phyloP scores from a whole-genome alignment of 345 rosid genomes.

The Citrus maxima region DNA sequence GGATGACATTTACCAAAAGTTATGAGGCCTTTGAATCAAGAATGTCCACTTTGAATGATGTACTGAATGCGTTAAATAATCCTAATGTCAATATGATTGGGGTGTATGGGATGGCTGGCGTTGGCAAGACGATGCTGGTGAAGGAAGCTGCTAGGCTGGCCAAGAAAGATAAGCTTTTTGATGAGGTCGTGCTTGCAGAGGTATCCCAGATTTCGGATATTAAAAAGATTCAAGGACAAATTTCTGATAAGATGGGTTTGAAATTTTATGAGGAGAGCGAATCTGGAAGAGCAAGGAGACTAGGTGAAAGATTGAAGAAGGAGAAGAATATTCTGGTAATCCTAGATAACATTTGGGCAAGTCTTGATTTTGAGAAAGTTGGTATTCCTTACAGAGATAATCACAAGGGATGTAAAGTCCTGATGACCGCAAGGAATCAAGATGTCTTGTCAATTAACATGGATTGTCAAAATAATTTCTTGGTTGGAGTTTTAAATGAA shows the following conservation, averaged over 20 bases:
- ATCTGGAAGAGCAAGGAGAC: not conserved
- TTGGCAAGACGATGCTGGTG: not conserved
- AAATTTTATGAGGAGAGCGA: not conserved
- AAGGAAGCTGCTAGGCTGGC: not conserved
- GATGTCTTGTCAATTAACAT: slow-evolving; percentile 7
- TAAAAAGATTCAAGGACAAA: slow-evolving; percentile 14
- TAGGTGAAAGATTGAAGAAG: slow-evolving; percentile 5
- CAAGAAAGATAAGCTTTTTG: not conserved
- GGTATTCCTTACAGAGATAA: slow-evolving; percentile 27
- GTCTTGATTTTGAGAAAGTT: slow-evolving; percentile 15
- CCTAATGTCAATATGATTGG: not conserved
- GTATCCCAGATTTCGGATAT: slow-evolving; percentile 8
- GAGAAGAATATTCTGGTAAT: slow-evolving; percentile 7
- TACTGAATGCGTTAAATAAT: not conserved
- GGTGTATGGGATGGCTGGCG: not conserved
- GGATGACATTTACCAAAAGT: not conserved
- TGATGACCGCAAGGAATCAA: slow-evolving; percentile 15
- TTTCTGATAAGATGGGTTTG: slow-evolving; percentile 13
- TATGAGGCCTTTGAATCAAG: too few relatives aligned
- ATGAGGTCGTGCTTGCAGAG: not conserved
- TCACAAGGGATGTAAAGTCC: slow-evolving; percentile 22
- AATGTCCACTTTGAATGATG: not conserved
- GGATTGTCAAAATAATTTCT: slow-evolving; percentile 4
- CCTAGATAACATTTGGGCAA: slow-evolving; percentile 21
- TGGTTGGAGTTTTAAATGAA: not conserved